Evolutionary conservation across 1,284 basidiomycete genomes (phyloP).

Genomic region (Apiotrichum porosum): DNA sequence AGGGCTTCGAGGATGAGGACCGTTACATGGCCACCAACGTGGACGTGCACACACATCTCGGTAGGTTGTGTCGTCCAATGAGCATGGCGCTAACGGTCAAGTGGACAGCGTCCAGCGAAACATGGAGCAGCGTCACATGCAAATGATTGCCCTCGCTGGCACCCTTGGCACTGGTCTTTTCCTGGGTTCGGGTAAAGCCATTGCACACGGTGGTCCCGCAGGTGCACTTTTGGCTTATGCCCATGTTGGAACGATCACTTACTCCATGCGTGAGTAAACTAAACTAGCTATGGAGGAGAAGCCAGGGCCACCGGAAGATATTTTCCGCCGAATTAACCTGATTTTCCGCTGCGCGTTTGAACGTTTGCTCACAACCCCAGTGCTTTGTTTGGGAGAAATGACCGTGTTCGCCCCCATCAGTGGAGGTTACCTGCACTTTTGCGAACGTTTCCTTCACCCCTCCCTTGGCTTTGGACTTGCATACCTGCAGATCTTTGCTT

Average conservation of each 20-base stretch:
- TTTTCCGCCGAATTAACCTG: too few species aligned
- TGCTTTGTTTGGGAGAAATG: background rate
- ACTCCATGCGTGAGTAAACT: slow-evolving; percentile 20
- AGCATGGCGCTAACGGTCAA: too few species aligned
- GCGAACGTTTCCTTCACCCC: slow-evolving; percentile 16
- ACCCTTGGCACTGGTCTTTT: slow-evolving; percentile 63
- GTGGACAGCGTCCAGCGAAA: slow-evolving; percentile 23
- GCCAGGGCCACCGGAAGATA: too few species aligned
- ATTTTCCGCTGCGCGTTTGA: too few species aligned
- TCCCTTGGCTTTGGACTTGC: slow-evolving; percentile 20
- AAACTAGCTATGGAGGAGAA: too few species aligned
- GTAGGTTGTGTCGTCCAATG: too few species aligned
- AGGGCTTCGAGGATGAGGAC: too few species aligned
- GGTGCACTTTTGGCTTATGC: slow-evolving; percentile 36
- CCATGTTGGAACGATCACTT: slow-evolving; percentile 20
- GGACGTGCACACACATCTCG: background rate
- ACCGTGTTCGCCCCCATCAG: slow-evolving; percentile 12
- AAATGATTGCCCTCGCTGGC: slow-evolving; percentile 34
- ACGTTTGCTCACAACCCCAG: slow-evolving; percentile 38
- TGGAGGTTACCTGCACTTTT: slow-evolving; percentile 20
- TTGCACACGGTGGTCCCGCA: slow-evolving; percentile 50
- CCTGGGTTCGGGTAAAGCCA: slow-evolving; percentile 57
- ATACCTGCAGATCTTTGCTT: slow-evolving; percentile 7
- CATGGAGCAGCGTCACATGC: slow-evolving; percentile 37
- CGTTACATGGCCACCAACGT: background rate